Evolutionary conservation across 2,329 filamentous ascomycete species (phyloP).

Genomic region (Xylariales sp.): DNA sequence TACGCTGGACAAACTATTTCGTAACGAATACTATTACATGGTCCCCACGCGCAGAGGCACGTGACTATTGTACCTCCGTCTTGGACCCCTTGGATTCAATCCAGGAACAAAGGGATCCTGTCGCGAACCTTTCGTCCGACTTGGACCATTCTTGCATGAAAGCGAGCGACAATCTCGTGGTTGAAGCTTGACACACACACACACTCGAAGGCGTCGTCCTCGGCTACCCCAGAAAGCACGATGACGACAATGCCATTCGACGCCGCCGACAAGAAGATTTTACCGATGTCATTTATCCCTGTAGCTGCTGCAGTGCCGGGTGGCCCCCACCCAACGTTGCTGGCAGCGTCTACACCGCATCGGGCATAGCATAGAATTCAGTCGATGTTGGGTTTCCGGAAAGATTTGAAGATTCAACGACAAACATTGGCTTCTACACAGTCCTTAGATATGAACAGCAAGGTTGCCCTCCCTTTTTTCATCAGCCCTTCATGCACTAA

Average conservation of each 20-base stretch:
- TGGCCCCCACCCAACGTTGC: constrained; percentile 1
- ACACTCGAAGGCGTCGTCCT: too few species aligned
- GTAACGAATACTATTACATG: constrained; percentile 25
- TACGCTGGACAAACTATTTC: constrained; percentile 26
- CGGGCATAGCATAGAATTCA: neutral
- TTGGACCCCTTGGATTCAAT: constrained; percentile 6
- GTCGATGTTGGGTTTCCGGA: constrained; percentile 8
- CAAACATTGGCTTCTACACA: constrained; percentile 3
- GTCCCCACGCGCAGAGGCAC: constrained; percentile 3
- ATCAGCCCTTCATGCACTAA: too few species aligned
- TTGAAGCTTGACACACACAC: too few species aligned
- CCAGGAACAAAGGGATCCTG: too few species aligned
- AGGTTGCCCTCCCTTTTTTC: too few species aligned
- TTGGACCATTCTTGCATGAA: too few species aligned
- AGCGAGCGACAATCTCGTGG: too few species aligned
- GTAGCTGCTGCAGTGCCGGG: neutral
- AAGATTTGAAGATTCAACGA: constrained; percentile 14
- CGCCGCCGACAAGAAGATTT: neutral
- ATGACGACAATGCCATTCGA: neutral
- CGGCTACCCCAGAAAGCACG: constrained; percentile 4
- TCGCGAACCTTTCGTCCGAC: too few species aligned
- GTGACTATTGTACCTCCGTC: constrained; percentile 5
- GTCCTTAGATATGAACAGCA: neutral
- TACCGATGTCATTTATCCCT: neutral
- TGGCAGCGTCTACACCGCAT: neutral